A percentile compares a stretch with the other conserved stretches of the same genome.
phyloP scores from a whole-genome alignment of 805 yeast species.

The Lachancea quebecensis region DNA sequence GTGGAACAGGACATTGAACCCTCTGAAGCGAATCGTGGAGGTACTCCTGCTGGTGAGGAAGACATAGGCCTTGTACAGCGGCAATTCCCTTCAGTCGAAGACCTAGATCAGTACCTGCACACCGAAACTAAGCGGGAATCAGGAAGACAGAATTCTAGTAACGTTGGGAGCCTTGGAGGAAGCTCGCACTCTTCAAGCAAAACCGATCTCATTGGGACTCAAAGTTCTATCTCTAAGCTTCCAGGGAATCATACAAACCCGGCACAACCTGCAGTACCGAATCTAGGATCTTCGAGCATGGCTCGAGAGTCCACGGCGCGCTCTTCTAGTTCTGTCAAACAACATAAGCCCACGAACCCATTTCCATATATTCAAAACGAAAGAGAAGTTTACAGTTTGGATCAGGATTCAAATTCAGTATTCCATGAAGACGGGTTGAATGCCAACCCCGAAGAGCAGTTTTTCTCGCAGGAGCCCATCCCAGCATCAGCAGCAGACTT shows the following conservation, averaged over 20 bases:
- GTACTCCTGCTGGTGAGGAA: conserved; percentile 1
- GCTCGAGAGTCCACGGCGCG: conserved; percentile 4
- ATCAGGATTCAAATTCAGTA: not conserved
- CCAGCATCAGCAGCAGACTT: not conserved
- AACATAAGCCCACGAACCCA: conserved; percentile 31
- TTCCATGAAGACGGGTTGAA: not conserved
- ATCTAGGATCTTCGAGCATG: not conserved
- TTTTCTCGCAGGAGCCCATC: not conserved
- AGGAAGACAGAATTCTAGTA: not conserved
- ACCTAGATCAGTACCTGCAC: conserved; percentile 2
- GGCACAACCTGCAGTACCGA: not conserved
- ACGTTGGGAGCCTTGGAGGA: not conserved
- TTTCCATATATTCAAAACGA: conserved; percentile 22
- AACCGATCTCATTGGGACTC: not conserved
- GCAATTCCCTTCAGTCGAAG: conserved; percentile 7
- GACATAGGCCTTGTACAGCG: conserved; percentile 5
- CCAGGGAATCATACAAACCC: not conserved
- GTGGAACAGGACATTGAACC: not conserved
- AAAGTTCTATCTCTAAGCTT: not conserved
- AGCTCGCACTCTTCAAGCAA: conserved; percentile 5
- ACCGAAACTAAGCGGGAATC: not conserved
- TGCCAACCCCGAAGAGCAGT: not conserved
- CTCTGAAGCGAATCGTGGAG: not conserved
- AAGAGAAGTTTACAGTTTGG: not conserved
- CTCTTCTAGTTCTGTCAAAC: conserved; percentile 13